Evolutionary conservation across 75 land plant species (phyloP).

Genomic region (Sequoia sempervirens): DNA sequence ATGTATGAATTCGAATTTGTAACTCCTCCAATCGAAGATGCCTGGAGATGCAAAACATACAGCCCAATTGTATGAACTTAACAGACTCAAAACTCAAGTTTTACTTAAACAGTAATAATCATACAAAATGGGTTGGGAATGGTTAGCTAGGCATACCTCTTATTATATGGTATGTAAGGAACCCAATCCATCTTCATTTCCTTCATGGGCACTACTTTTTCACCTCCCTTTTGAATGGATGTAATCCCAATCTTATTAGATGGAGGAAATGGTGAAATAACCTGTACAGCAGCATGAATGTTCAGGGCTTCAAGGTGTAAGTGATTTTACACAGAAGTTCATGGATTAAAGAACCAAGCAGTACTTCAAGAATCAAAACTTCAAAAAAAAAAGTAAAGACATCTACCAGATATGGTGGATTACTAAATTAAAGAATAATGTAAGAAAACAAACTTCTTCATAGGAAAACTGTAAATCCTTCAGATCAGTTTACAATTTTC

Average conservation of each 20-base stretch:
- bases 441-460: not conserved
- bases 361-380: not conserved
- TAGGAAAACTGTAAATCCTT: not conserved
- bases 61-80: not conserved
- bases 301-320: not conserved
- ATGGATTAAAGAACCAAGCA: not conserved
- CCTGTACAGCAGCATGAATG: constrained; percentile 33
- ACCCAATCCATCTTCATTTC: constrained; percentile 99
- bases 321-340: not conserved
- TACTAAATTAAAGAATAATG: not conserved
- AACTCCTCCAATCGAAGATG: constrained; percentile 27
- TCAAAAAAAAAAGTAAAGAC: not conserved
- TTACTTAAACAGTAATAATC: not conserved
- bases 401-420: not conserved
- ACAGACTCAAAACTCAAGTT: not conserved
- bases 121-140: not conserved
- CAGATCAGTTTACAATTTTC: not conserved
- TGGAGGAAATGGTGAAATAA: constrained; percentile 87
- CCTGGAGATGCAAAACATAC: constrained; percentile 8
- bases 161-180: constrained; percentile 79
- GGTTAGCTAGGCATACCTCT: constrained; percentile 32
- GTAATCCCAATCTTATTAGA: constrained; percentile 94
- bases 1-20: constrained; percentile 24
- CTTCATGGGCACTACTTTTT: constrained; percentile 90
- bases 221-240: constrained; percentile 85